phyloP scores from a whole-genome alignment of 805 yeast species.

The Phaffomyces thermotolerans region DNA sequence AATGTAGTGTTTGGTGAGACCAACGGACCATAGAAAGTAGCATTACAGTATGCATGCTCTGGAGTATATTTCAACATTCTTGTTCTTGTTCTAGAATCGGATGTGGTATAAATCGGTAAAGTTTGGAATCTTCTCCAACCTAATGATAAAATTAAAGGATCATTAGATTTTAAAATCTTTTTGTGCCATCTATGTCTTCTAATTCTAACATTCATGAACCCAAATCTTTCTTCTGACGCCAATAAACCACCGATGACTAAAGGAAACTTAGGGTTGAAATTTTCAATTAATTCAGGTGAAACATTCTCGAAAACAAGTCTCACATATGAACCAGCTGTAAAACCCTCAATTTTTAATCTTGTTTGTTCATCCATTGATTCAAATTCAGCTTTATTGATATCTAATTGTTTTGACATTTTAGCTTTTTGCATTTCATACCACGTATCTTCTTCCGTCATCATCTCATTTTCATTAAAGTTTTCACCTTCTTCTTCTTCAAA shows the following conservation, averaged over 20 bases:
- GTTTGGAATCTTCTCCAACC: conserved; percentile 99
- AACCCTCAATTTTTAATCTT: conserved; percentile 82
- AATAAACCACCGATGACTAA: conserved; percentile 85
- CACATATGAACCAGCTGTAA: conserved; percentile 88
- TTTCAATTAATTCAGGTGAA: conserved; percentile 86
- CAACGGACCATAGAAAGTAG: conserved; percentile 93
- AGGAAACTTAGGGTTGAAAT: conserved; percentile 81
- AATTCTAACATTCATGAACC: conserved; percentile 84
- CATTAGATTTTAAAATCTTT: conserved; percentile 89
- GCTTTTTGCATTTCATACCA: conserved; percentile 98
- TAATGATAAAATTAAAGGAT: conserved; percentile 84
- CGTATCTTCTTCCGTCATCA: conserved; percentile 72
- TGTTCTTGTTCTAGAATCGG: conserved; percentile 95
- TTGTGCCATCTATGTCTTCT: conserved; percentile 99
- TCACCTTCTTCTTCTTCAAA: conserved; percentile 78
- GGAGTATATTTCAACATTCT: conserved; percentile 98
- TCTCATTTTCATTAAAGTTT: conserved; percentile 74
- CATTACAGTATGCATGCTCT: conserved; percentile 94
- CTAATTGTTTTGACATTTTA: conserved; percentile 92
- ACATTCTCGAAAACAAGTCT: conserved; percentile 73
- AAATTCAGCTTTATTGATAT: conserved; percentile 79
- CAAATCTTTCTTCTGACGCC: conserved; percentile 88
- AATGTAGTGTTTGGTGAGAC: conserved; percentile 97
- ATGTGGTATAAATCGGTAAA: conserved; percentile 88
- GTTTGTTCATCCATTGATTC: conserved; percentile 69